A percentile compares a stretch with the other conserved stretches of the same genome.
These are phyloP conservation scores for Penicillium sp. DNA, from an alignment of 2,329 filamentous ascomycete genomes.

Conservation along the genomic window DNA sequence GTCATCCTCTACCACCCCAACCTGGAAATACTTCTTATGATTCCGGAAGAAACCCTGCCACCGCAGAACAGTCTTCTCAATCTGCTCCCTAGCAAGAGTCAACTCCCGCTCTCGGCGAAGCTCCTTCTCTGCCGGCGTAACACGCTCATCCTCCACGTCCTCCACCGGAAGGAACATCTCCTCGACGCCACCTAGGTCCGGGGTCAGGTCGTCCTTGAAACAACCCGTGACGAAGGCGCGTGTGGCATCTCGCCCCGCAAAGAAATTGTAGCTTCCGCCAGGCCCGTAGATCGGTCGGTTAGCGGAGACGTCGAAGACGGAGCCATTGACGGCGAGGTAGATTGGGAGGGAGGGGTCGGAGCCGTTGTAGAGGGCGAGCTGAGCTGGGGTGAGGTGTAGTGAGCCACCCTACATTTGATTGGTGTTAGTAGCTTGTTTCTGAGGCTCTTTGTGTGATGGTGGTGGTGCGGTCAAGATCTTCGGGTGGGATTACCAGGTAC, in stretches of 20 bases:
- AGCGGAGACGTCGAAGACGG: slow-evolving; percentile 63
- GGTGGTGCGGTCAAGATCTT: neutral
- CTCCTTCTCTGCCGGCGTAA: slow-evolving; percentile 46
- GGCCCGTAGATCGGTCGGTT: slow-evolving; percentile 66
- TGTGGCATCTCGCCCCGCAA: slow-evolving; percentile 81
- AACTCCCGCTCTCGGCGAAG: slow-evolving; percentile 62
- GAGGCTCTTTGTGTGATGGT: neutral
- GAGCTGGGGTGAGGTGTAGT: slow-evolving; percentile 67
- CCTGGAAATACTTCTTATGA: slow-evolving; percentile 75
- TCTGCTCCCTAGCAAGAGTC: slow-evolving; percentile 62
- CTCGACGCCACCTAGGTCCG: slow-evolving; percentile 84
- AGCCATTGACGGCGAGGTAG: slow-evolving; percentile 78
- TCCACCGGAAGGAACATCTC: slow-evolving; percentile 73
- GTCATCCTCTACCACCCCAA: slow-evolving; percentile 68
- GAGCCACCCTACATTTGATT: slow-evolving; percentile 51
- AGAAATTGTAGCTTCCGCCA: slow-evolving; percentile 81
- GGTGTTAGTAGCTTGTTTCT: neutral
- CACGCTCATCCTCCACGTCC: slow-evolving; percentile 49
- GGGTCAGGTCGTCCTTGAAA: slow-evolving; percentile 78
- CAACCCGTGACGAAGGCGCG: slow-evolving; percentile 91
- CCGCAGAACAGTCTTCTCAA: slow-evolving; percentile 67
- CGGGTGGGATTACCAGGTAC: slow-evolving; percentile 54
- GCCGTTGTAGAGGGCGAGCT: slow-evolving; percentile 77
- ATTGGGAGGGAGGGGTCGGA: slow-evolving; percentile 71
- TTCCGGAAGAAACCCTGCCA: slow-evolving; percentile 83